These are phyloP conservation scores for Diutina rugosa DNA, from an alignment of 1,139 yeast genomes.

Conservation along the genomic window DNA sequence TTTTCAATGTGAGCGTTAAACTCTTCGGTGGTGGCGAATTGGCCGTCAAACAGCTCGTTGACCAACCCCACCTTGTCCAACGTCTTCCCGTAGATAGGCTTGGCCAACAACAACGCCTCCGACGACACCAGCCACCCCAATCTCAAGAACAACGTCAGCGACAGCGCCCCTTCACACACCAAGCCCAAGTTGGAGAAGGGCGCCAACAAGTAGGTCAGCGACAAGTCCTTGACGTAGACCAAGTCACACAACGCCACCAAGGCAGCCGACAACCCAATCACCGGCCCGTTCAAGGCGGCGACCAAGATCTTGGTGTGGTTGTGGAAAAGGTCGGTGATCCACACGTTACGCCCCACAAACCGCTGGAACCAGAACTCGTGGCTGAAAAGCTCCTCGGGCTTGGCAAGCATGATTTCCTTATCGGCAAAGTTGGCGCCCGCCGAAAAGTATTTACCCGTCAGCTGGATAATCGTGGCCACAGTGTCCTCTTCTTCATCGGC, in stretches of 20 bases:
- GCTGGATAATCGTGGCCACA: constrained; percentile 51
- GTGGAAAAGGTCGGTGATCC: constrained; percentile 54
- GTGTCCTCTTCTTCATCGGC: constrained; percentile 63
- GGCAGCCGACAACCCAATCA: constrained; percentile 68
- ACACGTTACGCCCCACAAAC: constrained; percentile 61
- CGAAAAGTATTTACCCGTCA: constrained; percentile 68
- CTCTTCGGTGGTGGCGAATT: constrained; percentile 38
- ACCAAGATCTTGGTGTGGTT: constrained; percentile 64
- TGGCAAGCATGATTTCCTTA: constrained; percentile 14
- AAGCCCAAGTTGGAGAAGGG: constrained; percentile 81
- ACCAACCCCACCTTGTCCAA: constrained; percentile 48
- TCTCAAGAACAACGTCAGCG: constrained; percentile 54
- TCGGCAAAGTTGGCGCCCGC: constrained; percentile 71
- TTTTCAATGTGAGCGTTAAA: constrained; percentile 44
- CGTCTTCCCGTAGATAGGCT: constrained; percentile 52
- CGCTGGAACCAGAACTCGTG: constrained; percentile 44
- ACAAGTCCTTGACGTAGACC: constrained; percentile 52
- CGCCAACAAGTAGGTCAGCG: constrained; percentile 44
- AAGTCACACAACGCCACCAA: constrained; percentile 67
- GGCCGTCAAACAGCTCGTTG: constrained; percentile 31
- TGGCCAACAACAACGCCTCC: constrained; percentile 61
- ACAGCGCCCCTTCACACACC: constrained; percentile 74
- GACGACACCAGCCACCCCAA: constrained; percentile 65
- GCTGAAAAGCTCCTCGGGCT: constrained; percentile 17
- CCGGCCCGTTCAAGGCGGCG: constrained; percentile 80